A percentile compares a stretch with the other conserved stretches of the same genome.
phyloP scores from a whole-genome alignment of 345 rosid species.

The Linum lewisii region DNA sequence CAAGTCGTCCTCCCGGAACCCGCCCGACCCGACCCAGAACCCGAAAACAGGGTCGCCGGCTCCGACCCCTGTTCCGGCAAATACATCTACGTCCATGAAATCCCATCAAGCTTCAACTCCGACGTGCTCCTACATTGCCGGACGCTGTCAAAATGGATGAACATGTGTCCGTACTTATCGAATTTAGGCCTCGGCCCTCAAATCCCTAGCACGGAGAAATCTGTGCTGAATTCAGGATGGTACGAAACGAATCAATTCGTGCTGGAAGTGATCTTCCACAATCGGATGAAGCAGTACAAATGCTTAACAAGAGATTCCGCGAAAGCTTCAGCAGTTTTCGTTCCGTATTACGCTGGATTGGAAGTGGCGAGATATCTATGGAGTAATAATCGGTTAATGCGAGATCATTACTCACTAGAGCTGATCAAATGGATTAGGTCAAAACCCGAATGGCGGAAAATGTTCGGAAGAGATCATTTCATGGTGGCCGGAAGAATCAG shows the following conservation, averaged over 20 bases:
- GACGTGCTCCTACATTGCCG: slow-evolving; percentile 57
- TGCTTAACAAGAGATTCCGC: slow-evolving; percentile 64
- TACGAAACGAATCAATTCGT: slow-evolving; percentile 65
- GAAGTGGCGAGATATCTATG: slow-evolving; percentile 66
- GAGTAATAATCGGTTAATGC: slow-evolving; percentile 34
- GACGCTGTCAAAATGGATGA: slow-evolving; percentile 43
- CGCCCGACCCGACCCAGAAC: not conserved
- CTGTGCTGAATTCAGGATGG: slow-evolving; percentile 44
- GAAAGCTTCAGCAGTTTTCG: slow-evolving; percentile 54
- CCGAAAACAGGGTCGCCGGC: no score
- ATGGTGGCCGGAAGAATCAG: slow-evolving; percentile 73
- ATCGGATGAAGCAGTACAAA: slow-evolving; percentile 65
- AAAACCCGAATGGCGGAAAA: slow-evolving; percentile 56
- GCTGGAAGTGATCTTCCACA: slow-evolving; percentile 69
- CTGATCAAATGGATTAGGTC: slow-evolving; percentile 52
- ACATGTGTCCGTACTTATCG: slow-evolving; percentile 48
- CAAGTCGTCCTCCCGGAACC: slow-evolving; percentile 6
- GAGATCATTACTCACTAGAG: slow-evolving; percentile 44
- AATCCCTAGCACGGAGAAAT: slow-evolving; percentile 27
- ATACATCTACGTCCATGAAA: slow-evolving; percentile 45
- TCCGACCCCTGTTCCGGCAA: slow-evolving; percentile 34
- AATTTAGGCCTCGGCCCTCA: slow-evolving; percentile 56
- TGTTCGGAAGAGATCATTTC: slow-evolving; percentile 73
- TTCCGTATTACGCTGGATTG: slow-evolving; percentile 69
- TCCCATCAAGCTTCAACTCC: slow-evolving; percentile 52